Conservation (phyloP, 345 rosid genomes). For the Eucalyptus tenuipes region DNA sequence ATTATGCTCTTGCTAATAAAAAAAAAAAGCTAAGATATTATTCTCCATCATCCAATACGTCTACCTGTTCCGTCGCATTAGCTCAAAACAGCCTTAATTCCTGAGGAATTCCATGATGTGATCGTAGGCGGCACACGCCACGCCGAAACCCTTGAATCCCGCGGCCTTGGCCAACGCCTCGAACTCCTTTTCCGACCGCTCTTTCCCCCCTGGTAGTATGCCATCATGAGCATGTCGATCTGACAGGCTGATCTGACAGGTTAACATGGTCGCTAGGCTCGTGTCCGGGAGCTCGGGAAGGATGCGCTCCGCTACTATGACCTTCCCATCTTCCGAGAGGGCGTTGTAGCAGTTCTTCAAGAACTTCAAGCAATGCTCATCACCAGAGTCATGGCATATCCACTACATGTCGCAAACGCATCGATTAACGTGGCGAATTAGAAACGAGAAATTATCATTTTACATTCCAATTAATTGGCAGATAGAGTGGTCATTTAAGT, state of each 20-base stretch:
- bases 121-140: neutral
- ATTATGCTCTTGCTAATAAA: neutral
- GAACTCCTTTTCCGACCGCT: neutral
- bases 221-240: no score
- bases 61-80: neutral
- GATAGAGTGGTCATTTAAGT: neutral
- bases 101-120: constrained; percentile 2
- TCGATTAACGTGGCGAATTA: no score
- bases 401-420: neutral
- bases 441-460: neutral
- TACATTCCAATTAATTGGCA: neutral
- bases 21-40: neutral
- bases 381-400: neutral
- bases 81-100: neutral
- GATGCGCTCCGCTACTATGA: neutral
- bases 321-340: neutral
- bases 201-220: neutral
- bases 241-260: no score
- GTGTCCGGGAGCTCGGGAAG: neutral
- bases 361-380: neutral
- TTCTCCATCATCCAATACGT: neutral
- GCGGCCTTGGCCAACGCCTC: neutral
- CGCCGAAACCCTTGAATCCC: neutral
- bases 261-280: no score
- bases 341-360: neutral